Evolutionary conservation across 2,329 filamentous ascomycete genomes (phyloP).

Genomic region (Ascochyta koolunga): DNA sequence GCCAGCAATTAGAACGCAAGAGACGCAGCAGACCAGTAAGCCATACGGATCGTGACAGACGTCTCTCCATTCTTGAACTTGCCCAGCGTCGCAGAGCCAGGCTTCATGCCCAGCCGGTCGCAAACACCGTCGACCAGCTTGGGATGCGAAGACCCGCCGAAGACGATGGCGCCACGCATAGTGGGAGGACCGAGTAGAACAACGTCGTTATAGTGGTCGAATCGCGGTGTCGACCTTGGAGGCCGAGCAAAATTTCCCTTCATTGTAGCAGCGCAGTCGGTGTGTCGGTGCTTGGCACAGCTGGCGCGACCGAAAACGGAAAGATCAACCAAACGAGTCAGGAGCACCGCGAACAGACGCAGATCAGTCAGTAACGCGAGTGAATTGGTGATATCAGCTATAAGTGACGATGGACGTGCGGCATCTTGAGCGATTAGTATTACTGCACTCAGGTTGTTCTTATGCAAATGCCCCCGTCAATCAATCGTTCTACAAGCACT

Average conservation of each 20-base stretch:
- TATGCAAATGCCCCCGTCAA: slow-evolving; percentile 2
- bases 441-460: not conserved
- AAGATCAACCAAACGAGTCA: slow-evolving; percentile 8
- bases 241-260: slow-evolving; percentile 32
- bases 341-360: not conserved
- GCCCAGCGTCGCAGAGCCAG: slow-evolving; percentile 64
- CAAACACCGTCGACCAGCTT: slow-evolving; percentile 69
- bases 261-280: slow-evolving; percentile 24
- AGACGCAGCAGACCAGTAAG: slow-evolving; percentile 11
- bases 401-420: not conserved
- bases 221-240: slow-evolving; percentile 23
- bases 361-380: not conserved
- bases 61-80: slow-evolving; percentile 76
- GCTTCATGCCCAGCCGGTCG: slow-evolving; percentile 66
- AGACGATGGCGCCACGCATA: slow-evolving; percentile 72
- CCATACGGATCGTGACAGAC: slow-evolving; percentile 67
- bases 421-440: not conserved
- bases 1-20: slow-evolving; percentile 24
- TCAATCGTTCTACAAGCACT: slow-evolving; percentile 28
- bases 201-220: slow-evolving; percentile 38
- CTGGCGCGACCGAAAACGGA: slow-evolving; percentile 4
- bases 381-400: not conserved
- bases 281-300: slow-evolving; percentile 15
- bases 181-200: slow-evolving; percentile 46
- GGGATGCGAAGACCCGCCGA: slow-evolving; percentile 70